Evolutionary conservation across 306 rosid genomes (phyloP).

Genomic region (Corylus heterophylla): DNA sequence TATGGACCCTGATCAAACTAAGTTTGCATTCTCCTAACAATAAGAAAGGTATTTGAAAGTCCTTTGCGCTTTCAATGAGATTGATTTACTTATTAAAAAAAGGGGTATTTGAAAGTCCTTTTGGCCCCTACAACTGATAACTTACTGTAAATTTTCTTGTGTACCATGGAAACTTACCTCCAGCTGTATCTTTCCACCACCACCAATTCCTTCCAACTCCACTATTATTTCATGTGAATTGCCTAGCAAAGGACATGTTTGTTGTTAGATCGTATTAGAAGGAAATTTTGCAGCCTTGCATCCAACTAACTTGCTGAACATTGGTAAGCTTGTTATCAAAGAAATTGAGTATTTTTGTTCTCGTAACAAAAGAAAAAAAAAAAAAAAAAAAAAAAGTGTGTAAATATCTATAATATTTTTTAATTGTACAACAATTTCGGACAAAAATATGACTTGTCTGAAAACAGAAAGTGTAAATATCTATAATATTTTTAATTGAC

Average conservation of each 20-base stretch:
- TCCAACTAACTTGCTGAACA: slow-evolving; percentile 9
- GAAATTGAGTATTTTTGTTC: not conserved
- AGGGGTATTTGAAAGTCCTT: not conserved
- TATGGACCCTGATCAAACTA: not conserved
- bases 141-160: not conserved
- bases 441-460: too few relatives aligned
- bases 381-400: slow-evolving; percentile 14
- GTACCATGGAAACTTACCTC: slow-evolving; percentile 63
- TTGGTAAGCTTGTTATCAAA: slow-evolving; percentile 2
- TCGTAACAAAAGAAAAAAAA: too few relatives aligned
- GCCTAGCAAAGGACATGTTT: slow-evolving; percentile 54
- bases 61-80: too few relatives aligned
- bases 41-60: not conserved
- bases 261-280: slow-evolving; percentile 13
- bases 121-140: slow-evolving; percentile 6
- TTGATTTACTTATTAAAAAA: too few relatives aligned
- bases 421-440: not conserved
- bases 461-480: slow-evolving; percentile 7
- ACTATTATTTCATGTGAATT: slow-evolving; percentile 68
- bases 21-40: not conserved
- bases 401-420: not conserved
- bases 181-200: slow-evolving; percentile 81
- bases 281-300: slow-evolving; percentile 22
- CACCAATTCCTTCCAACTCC: slow-evolving; percentile 98
- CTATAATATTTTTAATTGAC: not conserved